Evolutionary conservation across 306 rosid species (phyloP).

Genomic region (Sesbania bispinosa): DNA sequence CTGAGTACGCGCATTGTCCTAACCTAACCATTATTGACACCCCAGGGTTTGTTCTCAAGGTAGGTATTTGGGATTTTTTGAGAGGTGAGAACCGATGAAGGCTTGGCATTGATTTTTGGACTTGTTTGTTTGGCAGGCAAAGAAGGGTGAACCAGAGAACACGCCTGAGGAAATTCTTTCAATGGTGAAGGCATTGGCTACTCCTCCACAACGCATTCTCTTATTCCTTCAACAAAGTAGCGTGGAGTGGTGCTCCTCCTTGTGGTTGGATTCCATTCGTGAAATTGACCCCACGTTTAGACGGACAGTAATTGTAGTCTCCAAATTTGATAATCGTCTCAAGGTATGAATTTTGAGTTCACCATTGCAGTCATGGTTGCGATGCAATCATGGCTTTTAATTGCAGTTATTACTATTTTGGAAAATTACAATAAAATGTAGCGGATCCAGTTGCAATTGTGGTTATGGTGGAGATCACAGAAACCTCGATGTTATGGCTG

Average conservation of each 20-base stretch:
- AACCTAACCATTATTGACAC: conserved; percentile 93
- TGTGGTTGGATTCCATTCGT: conserved; percentile 89
- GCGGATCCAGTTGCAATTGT: too few species aligned
- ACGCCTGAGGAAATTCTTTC: conserved; percentile 94
- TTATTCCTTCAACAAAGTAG: conserved; percentile 97
- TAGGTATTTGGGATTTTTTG: conserved; percentile 10
- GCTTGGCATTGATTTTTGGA: background rate
- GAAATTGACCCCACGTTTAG: conserved; percentile 87
- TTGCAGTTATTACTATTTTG: too few species aligned
- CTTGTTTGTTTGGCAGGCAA: conserved; percentile 52
- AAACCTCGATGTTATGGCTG: too few species aligned
- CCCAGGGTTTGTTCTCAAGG: conserved; percentile 99
- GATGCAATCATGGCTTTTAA: too few species aligned
- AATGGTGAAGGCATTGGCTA: conserved; percentile 90
- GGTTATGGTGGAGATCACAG: too few species aligned
- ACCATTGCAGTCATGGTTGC: too few species aligned
- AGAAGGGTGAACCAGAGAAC: conserved; percentile 91
- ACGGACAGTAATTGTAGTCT: conserved; percentile 78
- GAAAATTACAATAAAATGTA: too few species aligned
- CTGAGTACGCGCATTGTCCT: conserved; percentile 95
- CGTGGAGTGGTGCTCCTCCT: conserved; percentile 96
- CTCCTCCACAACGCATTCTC: conserved; percentile 90
- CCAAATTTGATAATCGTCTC: conserved; percentile 96
- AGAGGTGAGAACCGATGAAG: background rate
- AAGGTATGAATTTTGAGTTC: conserved; percentile 52